A percentile compares a stretch with the other conserved stretches of the same genome.
Conservation (phyloP, 2,329 filamentous ascomycete genomes). For the Aaosphaeria arxii region DNA sequence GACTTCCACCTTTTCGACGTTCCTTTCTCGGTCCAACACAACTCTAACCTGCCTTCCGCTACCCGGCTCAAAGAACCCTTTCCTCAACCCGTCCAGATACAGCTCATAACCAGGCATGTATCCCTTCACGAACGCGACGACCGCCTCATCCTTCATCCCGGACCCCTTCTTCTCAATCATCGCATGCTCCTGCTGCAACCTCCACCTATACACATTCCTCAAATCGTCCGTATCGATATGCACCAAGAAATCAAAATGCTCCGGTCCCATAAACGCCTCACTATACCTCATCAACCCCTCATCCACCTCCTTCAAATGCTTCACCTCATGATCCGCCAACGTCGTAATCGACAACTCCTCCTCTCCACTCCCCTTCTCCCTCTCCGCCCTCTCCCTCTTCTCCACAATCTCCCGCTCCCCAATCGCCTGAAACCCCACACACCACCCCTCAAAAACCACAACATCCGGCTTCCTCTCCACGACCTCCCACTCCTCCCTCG, state of each 20-base stretch:
- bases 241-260: constrained; percentile 57
- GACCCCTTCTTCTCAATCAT: constrained; percentile 64
- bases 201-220: constrained; percentile 79
- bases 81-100: constrained; percentile 48
- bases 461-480: constrained; percentile 60
- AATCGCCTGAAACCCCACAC: constrained; percentile 71
- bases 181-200: constrained; percentile 73
- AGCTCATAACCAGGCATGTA: constrained; percentile 57
- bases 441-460: constrained; percentile 88
- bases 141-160: constrained; percentile 81
- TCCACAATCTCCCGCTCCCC: background rate
- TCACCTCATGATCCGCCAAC: constrained; percentile 53
- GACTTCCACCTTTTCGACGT: constrained; percentile 37
- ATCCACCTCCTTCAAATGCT: constrained; percentile 59
- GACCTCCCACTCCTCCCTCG: constrained; percentile 58
- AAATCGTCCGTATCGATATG: constrained; percentile 71
- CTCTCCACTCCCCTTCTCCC: constrained; percentile 51
- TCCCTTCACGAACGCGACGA: constrained; percentile 70
- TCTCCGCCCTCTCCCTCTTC: constrained; percentile 29
- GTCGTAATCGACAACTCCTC: constrained; percentile 43
- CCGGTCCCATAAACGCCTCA: constrained; percentile 40
- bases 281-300: constrained; percentile 54
- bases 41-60: constrained; percentile 50
- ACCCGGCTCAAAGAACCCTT: constrained; percentile 46
- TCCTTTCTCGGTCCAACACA: constrained; percentile 48